Evolutionary conservation across 2,329 filamentous ascomycete genomes (phyloP).

Genomic region (Stenocarpella maydis): DNA sequence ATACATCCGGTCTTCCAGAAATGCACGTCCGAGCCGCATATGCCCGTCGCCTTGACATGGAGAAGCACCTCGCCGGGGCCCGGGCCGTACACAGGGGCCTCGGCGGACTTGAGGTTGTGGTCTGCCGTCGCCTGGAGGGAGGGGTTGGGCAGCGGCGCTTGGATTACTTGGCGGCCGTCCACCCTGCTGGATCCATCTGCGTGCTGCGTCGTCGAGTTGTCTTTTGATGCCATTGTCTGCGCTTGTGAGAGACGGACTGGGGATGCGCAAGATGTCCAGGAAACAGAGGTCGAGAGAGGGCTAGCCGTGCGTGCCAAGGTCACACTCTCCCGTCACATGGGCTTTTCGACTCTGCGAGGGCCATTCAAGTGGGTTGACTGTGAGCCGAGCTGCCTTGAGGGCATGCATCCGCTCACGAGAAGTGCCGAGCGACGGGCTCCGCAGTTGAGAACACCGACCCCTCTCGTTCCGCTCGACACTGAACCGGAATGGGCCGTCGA

Average conservation of each 20-base stretch:
- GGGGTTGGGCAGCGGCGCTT: conserved; percentile 53
- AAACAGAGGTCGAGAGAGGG: too few relatives aligned
- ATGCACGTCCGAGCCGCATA: conserved; percentile 74
- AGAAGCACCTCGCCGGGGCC: conserved; percentile 63
- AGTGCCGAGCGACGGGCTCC: conserved; percentile 20
- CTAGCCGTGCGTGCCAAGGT: not conserved
- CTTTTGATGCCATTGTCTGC: not conserved
- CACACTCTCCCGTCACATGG: not conserved
- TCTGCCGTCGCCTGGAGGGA: conserved; percentile 68
- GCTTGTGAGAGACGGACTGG: not conserved
- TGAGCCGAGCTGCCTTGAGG: not conserved
- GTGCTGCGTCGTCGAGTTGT: not conserved
- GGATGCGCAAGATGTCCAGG: not conserved
- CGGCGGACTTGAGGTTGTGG: conserved; percentile 63
- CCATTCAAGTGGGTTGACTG: not conserved
- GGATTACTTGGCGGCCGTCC: conserved; percentile 35
- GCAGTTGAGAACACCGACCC: conserved; percentile 8
- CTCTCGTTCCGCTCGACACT: conserved; percentile 10
- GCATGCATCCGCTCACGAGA: not conserved
- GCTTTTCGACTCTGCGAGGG: not conserved
- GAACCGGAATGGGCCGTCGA: conserved; percentile 1
- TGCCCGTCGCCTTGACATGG: conserved; percentile 69
- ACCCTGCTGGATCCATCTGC: conserved; percentile 22
- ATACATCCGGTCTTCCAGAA: conserved; percentile 73
- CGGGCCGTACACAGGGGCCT: conserved; percentile 65